Evolutionary conservation across 192 early-diverging fungal species (phyloP).

Genomic region (Phycomyces nitens): DNA sequence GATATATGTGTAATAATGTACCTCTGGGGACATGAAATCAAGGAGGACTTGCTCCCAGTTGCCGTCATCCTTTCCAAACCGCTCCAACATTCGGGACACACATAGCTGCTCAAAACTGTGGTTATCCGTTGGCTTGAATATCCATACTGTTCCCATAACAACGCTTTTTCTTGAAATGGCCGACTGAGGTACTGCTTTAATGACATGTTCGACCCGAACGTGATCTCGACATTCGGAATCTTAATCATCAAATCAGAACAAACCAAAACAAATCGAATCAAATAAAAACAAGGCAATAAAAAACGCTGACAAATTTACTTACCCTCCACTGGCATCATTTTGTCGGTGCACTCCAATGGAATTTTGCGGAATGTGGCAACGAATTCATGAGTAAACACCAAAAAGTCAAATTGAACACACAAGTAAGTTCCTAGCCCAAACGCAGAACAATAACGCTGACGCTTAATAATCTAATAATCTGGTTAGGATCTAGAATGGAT

Average conservation of each 20-base stretch:
- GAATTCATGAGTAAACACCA: conserved; percentile 94
- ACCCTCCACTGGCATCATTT: conserved; percentile 4
- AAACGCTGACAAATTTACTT: background rate
- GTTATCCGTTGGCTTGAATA: conserved; percentile 63
- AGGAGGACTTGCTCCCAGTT: conserved; percentile 79
- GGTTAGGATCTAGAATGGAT: too few relatives aligned
- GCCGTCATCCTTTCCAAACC: conserved; percentile 77
- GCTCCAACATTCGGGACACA: conserved; percentile 81
- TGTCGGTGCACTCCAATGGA: conserved; percentile 45
- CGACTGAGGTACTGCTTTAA: conserved; percentile 63
- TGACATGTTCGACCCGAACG: conserved; percentile 19
- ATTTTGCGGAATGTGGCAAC: conserved; percentile 79
- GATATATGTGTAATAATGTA: conserved; percentile 5
- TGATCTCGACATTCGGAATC: conserved; percentile 2
- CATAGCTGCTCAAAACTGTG: conserved; percentile 65
- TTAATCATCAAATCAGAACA: too few relatives aligned
- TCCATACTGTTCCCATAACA: conserved; percentile 91
- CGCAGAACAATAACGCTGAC: conserved; percentile 83
- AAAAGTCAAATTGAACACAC: conserved; percentile 85
- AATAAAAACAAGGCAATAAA: too few relatives aligned
- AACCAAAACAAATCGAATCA: background rate
- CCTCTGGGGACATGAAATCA: conserved; percentile 36
- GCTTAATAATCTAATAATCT: conserved; percentile 81
- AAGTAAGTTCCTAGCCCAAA: conserved; percentile 86
- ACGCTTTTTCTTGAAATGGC: conserved; percentile 81